These are phyloP conservation scores for Whalleya microplaca DNA, from an alignment of 2,329 filamentous ascomycete genomes.

Conservation along the genomic window DNA sequence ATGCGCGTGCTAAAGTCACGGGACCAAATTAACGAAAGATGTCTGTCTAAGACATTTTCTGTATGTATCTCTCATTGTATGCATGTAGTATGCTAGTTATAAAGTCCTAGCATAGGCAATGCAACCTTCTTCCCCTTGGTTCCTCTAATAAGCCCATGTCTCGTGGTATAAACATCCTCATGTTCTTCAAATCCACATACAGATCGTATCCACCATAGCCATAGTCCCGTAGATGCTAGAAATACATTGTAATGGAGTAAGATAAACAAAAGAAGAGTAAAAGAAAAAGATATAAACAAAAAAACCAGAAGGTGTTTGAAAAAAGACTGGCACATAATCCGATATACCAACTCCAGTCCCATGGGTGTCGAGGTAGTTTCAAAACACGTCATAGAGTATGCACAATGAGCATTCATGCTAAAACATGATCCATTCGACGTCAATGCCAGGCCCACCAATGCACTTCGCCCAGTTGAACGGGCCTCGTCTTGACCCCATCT, in stretches of 20 bases:
- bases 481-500: slow-evolving; percentile 46
- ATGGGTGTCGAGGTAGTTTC: slow-evolving; percentile 10
- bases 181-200: slow-evolving; percentile 10
- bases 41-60: slow-evolving; percentile 4
- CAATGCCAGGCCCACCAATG: slow-evolving; percentile 58
- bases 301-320: slow-evolving; percentile 6
- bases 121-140: background rate
- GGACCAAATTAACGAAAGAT: slow-evolving; percentile 23
- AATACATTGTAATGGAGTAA: slow-evolving; percentile 17
- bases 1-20: slow-evolving; percentile 19
- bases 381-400: slow-evolving; percentile 18
- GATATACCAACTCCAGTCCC: slow-evolving; percentile 15
- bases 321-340: slow-evolving; percentile 11
- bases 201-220: slow-evolving; percentile 24
- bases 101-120: background rate
- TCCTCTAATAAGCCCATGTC: slow-evolving; percentile 8
- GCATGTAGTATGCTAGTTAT: slow-evolving; percentile 11
- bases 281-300: slow-evolving; percentile 6
- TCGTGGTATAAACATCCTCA: slow-evolving; percentile 20
- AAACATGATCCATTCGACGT: slow-evolving; percentile 71
- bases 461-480: slow-evolving; percentile 63
- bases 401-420: slow-evolving; percentile 39
- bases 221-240: slow-evolving; percentile 24
- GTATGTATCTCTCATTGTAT: slow-evolving; percentile 9
- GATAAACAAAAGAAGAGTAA: slow-evolving; percentile 4